Percentiles rank a stretch among this genome's conserved stretches.
Evolutionary conservation across 1,284 basidiomycete species (phyloP).

Genomic region (Schizophyllum commune): DNA sequence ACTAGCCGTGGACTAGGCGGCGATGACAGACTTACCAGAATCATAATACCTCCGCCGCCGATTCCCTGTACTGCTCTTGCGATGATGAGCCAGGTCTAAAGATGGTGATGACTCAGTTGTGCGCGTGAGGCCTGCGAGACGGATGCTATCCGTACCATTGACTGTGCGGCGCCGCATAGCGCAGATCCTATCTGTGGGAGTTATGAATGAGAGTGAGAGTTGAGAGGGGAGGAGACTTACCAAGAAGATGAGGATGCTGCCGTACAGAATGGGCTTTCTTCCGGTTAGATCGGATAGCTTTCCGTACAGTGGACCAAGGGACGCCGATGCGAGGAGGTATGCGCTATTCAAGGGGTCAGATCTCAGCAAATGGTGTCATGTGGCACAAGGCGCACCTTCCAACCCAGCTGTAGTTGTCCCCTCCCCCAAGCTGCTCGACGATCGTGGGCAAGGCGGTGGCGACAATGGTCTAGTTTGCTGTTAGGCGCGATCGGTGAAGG

Average conservation of each 20-base stretch:
- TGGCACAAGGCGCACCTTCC: constrained; percentile 43
- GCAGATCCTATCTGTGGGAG: constrained; percentile 60
- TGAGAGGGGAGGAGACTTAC: constrained; percentile 25
- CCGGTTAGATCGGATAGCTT: constrained; percentile 66
- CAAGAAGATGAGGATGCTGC: constrained; percentile 64
- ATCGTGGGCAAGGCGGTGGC: constrained; percentile 80
- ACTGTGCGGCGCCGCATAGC: constrained; percentile 76
- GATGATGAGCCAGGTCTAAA: constrained; percentile 57
- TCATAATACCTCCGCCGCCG: constrained; percentile 72
- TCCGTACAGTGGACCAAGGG: constrained; percentile 66
- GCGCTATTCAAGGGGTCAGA: constrained; percentile 33
- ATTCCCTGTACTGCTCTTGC: constrained; percentile 77
- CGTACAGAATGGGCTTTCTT: constrained; percentile 69
- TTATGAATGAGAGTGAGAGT: constrained; percentile 1
- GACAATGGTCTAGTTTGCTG: constrained; percentile 52
- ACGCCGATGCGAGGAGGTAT: constrained; percentile 67
- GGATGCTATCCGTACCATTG: constrained; percentile 36
- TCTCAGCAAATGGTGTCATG: background rate
- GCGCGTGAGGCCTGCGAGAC: background rate
- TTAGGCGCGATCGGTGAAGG: background rate
- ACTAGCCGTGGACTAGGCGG: constrained; percentile 2
- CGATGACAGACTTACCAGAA: constrained; percentile 25
- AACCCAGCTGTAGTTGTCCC: constrained; percentile 67
- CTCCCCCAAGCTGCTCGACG: constrained; percentile 60
- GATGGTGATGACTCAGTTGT: background rate